Evolutionary conservation across 805 yeast species (phyloP).

Genomic region (Cyberlindnera euphorbiiphila): DNA sequence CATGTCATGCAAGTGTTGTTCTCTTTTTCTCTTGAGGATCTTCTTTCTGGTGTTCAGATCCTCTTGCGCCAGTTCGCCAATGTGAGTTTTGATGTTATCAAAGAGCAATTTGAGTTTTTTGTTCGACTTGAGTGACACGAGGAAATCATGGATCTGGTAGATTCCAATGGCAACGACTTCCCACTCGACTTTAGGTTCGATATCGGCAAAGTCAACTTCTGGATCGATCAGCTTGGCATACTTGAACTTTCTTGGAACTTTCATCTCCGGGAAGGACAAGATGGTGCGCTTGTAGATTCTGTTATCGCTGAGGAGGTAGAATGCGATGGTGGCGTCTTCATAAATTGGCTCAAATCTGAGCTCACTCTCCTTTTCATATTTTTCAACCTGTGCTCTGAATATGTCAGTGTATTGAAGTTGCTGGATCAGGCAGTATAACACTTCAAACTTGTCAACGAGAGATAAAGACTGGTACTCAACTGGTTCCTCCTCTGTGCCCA

Average conservation of each 20-base stretch:
- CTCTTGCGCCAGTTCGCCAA: constrained; percentile 35
- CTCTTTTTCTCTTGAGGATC: constrained; percentile 53
- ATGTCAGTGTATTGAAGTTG: constrained; percentile 40
- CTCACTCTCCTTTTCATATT: constrained; percentile 29
- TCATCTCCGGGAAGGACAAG: constrained; percentile 28
- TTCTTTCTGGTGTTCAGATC: constrained; percentile 54
- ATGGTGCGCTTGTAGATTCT: constrained; percentile 44
- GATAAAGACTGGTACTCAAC: constrained; percentile 38
- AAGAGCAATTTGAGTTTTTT: constrained; percentile 32
- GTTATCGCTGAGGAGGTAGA: constrained; percentile 45
- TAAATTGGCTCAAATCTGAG: constrained; percentile 32
- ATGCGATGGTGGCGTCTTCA: constrained; percentile 24
- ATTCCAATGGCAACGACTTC: constrained; percentile 40
- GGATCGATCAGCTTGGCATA: constrained; percentile 28
- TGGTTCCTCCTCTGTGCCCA: constrained; percentile 27
- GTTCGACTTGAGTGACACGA: constrained; percentile 27
- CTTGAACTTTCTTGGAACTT: constrained; percentile 34
- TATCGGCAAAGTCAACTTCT: constrained; percentile 24
- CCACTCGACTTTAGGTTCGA: constrained; percentile 39
- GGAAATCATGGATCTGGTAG: constrained; percentile 37
- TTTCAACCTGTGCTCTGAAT: constrained; percentile 47
- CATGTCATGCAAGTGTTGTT: constrained; percentile 57
- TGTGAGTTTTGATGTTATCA: constrained; percentile 29
- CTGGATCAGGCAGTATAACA: constrained; percentile 41
- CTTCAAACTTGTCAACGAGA: constrained; percentile 45